A percentile compares a stretch with the other conserved stretches of the same genome.
Evolutionary conservation across 2,329 filamentous ascomycete genomes (phyloP).

Genomic region (Fusarium sp.): DNA sequence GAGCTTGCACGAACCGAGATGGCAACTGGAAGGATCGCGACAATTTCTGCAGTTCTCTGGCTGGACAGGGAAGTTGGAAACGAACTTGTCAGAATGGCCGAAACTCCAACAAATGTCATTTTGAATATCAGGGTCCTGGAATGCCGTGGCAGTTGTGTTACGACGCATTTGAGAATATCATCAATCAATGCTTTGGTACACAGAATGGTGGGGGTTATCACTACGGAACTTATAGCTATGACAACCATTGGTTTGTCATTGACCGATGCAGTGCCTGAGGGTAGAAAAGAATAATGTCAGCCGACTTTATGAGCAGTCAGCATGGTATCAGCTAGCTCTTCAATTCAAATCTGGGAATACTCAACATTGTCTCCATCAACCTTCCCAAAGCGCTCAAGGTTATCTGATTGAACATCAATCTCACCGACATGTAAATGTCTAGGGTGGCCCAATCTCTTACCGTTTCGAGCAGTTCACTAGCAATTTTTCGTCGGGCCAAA

Average conservation of each 20-base stretch:
- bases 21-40: neutral
- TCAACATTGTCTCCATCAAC: neutral
- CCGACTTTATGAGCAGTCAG: fast-evolving
- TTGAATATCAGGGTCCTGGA: neutral
- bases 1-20: neutral
- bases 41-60: neutral
- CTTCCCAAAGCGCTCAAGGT: neutral
- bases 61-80: neutral
- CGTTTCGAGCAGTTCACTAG: conserved; percentile 16
- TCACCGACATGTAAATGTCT: neutral
- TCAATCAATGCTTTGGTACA: neutral
- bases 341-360: neutral
- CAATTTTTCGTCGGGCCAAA: neutral
- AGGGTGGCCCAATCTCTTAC: conserved; percentile 4
- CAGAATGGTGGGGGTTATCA: neutral
- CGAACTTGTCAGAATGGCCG: neutral
- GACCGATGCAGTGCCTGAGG: neutral
- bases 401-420: neutral
- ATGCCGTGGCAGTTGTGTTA: neutral
- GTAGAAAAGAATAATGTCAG: neutral
- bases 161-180: neutral
- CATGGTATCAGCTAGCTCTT: neutral
- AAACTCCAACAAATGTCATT: neutral
- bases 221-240: neutral
- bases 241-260: neutral